Conservation (phyloP, 208 protist species). For the Acanthamoeba royreba region DNA sequence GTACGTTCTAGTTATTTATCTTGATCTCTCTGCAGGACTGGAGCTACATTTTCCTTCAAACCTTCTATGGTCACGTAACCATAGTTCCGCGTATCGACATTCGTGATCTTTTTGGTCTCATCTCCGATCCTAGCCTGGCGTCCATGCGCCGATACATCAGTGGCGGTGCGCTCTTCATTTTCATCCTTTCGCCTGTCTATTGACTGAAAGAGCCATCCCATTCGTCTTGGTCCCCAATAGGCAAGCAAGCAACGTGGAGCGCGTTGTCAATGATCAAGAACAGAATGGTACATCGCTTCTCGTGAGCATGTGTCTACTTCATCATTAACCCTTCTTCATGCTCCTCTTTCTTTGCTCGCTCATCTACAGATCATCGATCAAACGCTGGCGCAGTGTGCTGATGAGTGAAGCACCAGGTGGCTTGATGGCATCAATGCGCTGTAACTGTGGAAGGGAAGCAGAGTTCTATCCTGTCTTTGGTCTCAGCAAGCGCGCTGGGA, state of each 20-base stretch:
- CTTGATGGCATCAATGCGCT: too few species aligned
- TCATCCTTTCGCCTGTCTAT: background rate
- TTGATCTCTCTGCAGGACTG: constrained; percentile 21
- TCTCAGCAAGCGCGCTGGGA: too few species aligned
- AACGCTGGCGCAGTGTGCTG: background rate
- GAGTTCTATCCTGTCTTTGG: too few species aligned
- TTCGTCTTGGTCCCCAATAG: too few species aligned
- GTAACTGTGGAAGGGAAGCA: too few species aligned
- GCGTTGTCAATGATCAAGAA: background rate
- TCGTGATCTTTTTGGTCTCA: background rate
- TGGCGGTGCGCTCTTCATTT: background rate
- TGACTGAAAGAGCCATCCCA: too few species aligned
- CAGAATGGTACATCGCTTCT: too few species aligned
- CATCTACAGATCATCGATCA: background rate
- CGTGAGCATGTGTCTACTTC: too few species aligned
- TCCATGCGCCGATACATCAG: background rate
- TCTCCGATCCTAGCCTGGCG: background rate
- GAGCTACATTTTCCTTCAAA: constrained; percentile 29
- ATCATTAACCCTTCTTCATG: too few species aligned
- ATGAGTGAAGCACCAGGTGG: too few species aligned
- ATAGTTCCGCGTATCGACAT: background rate
- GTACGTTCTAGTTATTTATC: too few species aligned
- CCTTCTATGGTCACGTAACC: constrained; percentile 12
- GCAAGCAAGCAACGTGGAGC: background rate
- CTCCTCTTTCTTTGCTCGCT: too few species aligned